Conservation (phyloP, 1,139 yeast species). For the Debaryomyces coudertii region DNA sequence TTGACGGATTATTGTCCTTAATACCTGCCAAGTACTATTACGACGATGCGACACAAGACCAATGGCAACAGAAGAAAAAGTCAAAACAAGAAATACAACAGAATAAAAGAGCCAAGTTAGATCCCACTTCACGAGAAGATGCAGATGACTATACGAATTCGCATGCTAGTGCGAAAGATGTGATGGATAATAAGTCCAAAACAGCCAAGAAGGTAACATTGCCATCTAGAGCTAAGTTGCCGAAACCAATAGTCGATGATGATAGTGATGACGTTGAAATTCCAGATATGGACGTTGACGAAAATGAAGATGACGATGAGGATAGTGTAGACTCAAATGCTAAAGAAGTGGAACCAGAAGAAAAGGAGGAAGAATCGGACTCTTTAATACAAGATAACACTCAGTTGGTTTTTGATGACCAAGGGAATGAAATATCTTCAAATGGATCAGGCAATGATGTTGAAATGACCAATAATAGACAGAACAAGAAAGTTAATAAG, state of each 20-base stretch:
- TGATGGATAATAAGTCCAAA: conserved; percentile 57
- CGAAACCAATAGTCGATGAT: conserved; percentile 17
- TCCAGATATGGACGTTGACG: conserved; percentile 21
- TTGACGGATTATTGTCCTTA: conserved; percentile 84
- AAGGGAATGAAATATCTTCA: conserved; percentile 62
- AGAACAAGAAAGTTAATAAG: conserved; percentile 28
- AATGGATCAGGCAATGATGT: conserved; percentile 17
- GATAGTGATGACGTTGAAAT: conserved; percentile 20
- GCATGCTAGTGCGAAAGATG: conserved; percentile 67
- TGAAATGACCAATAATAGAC: conserved; percentile 22
- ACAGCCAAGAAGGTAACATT: conserved; percentile 61
- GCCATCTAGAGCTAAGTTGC: conserved; percentile 38
- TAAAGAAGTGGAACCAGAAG: conserved; percentile 12
- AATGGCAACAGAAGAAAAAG: conserved; percentile 87
- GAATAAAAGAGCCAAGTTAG: conserved; percentile 71
- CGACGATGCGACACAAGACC: conserved; percentile 77
- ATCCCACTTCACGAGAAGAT: conserved; percentile 59
- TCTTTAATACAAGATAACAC: conserved; percentile 38
- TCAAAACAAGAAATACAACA: conserved; percentile 64
- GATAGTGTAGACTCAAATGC: conserved; percentile 19
- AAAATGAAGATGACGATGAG: conserved; percentile 20
- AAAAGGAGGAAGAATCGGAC: conserved; percentile 16
- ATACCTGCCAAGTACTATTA: conserved; percentile 94
- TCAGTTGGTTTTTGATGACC: conserved; percentile 71
- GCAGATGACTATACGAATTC: conserved; percentile 45